phyloP scores from a whole-genome alignment of 768 basidiomycete genomes.

The Collybia nuda region DNA sequence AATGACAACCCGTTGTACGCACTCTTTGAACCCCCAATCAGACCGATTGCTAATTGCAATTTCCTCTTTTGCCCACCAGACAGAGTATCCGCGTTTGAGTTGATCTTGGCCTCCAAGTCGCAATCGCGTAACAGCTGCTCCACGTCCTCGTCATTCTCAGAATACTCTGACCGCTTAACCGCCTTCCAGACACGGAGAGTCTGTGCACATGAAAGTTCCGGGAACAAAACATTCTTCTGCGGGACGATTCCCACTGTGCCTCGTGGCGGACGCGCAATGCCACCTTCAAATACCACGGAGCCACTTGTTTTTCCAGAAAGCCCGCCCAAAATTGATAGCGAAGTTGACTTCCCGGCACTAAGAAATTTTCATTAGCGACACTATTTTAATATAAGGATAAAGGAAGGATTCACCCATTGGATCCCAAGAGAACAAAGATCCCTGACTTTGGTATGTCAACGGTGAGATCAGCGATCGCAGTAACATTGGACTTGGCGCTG shows the following conservation, averaged over 20 bases:
- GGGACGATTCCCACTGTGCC: slow-evolving; percentile 77
- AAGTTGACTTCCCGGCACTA: slow-evolving; percentile 79
- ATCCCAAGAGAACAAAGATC: slow-evolving; percentile 77
- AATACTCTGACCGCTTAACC: slow-evolving; percentile 59
- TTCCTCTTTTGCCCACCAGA: slow-evolving; percentile 85
- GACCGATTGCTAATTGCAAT: slow-evolving; percentile 78
- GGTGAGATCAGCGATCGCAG: slow-evolving; percentile 65
- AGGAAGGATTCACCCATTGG: slow-evolving; percentile 55
- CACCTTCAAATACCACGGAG: slow-evolving; percentile 54
- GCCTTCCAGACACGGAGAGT: slow-evolving; percentile 72
- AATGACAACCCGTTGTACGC: slow-evolving; percentile 18
- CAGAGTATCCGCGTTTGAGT: slow-evolving; percentile 63
- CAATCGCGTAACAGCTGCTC: slow-evolving; percentile 69
- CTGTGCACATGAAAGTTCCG: slow-evolving; percentile 73
- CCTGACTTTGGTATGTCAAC: slow-evolving; percentile 70
- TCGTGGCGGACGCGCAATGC: slow-evolving; percentile 50
- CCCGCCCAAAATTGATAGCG: slow-evolving; percentile 65
- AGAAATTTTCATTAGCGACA: not conserved
- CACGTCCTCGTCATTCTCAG: slow-evolving; percentile 52
- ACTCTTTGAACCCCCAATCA: slow-evolving; percentile 76
- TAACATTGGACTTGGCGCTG: slow-evolving; percentile 46
- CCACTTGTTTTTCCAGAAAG: slow-evolving; percentile 61
- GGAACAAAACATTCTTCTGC: slow-evolving; percentile 82
- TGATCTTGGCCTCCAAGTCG: slow-evolving; percentile 68
- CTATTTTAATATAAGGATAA: too few species aligned